A percentile compares a stretch with the other conserved stretches of the same genome.
Evolutionary conservation across 2,329 filamentous ascomycete species (phyloP).

Genomic region (Sarocladiaceae sp.): DNA sequence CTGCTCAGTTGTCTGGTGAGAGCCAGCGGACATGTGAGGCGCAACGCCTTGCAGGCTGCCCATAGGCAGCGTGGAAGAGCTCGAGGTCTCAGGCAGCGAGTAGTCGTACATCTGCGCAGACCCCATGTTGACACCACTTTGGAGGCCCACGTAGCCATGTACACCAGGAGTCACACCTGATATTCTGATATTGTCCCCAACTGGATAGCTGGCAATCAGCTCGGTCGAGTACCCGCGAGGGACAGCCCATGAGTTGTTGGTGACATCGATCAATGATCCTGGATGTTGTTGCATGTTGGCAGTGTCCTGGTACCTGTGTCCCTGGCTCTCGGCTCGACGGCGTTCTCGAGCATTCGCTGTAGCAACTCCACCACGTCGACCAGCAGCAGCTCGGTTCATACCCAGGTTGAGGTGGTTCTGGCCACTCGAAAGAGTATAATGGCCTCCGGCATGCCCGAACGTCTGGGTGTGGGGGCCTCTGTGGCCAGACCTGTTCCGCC

Average conservation of each 20-base stretch:
- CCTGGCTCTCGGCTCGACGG: background rate
- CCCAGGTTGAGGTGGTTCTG: background rate
- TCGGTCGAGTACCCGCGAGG: background rate
- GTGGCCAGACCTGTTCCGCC: conserved; percentile 14
- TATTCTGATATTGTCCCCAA: background rate
- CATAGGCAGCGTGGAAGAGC: background rate
- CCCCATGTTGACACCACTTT: background rate
- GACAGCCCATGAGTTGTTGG: background rate
- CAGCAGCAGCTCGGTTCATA: conserved; percentile 4
- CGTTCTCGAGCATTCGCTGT: background rate
- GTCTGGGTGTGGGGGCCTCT: conserved; percentile 2
- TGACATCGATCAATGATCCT: background rate
- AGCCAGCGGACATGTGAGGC: conserved; percentile 3
- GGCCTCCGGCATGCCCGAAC: background rate
- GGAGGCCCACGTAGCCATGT: background rate
- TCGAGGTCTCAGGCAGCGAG: background rate
- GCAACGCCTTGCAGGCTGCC: background rate
- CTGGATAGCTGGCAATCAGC: background rate
- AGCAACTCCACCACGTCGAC: conserved; percentile 1
- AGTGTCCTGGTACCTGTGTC: background rate
- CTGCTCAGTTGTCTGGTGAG: too few species aligned
- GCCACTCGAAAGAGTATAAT: background rate
- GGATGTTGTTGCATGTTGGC: background rate
- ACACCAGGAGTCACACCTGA: background rate
- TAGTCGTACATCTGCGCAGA: background rate